Evolutionary conservation across 257 asterid species (phyloP).

Genomic region (Fraxinus cuspidata): DNA sequence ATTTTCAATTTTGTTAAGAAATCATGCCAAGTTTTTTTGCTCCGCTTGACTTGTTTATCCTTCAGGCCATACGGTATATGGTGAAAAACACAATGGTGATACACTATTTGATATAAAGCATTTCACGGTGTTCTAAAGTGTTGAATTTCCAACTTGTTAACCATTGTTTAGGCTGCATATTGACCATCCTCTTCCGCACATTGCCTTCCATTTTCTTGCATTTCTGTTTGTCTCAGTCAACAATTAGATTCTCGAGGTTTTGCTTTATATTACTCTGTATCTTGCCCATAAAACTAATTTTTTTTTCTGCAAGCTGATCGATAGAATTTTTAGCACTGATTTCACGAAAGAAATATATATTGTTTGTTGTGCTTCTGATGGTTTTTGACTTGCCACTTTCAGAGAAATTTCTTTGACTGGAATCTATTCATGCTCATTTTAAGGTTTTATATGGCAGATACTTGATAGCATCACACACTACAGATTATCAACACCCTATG

Average conservation of each 20-base stretch:
- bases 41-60: background rate
- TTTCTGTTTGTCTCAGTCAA: background rate
- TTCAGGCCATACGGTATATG: background rate
- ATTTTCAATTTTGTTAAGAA: background rate
- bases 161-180: background rate
- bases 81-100: background rate
- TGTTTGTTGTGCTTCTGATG: constrained; percentile 10
- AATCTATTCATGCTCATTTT: constrained; percentile 1
- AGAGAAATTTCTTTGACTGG: background rate
- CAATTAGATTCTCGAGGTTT: background rate
- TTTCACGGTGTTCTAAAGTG: background rate
- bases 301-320: background rate
- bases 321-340: background rate
- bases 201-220: background rate
- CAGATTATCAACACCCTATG: constrained; percentile 88
- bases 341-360: background rate
- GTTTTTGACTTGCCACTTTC: background rate
- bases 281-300: background rate
- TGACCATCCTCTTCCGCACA: background rate
- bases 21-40: background rate
- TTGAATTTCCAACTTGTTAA: background rate
- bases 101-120: background rate
- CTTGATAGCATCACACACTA: constrained; percentile 92
- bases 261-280: background rate
- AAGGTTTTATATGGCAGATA: constrained; percentile 47